phyloP scores from a whole-genome alignment of 176 grass and related monocot genomes.

The Zoysia pacifica region DNA sequence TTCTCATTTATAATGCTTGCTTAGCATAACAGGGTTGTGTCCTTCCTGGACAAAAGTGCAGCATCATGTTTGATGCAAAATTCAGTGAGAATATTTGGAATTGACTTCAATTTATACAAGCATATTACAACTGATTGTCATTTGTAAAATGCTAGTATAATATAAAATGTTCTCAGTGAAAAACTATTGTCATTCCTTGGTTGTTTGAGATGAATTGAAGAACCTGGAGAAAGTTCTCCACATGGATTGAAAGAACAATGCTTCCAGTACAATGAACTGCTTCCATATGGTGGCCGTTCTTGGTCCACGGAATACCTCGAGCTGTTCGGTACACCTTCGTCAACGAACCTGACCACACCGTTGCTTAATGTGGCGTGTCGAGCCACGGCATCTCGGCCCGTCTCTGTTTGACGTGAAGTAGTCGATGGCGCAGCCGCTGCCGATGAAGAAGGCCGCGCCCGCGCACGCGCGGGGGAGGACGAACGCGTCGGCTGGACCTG shows the following conservation, averaged over 20 bases:
- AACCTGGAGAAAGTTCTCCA: background rate
- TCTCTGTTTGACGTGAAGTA: too few species aligned
- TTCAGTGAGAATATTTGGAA: background rate
- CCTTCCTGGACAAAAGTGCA: background rate
- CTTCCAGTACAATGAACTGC: background rate
- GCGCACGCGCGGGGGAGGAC: too few species aligned
- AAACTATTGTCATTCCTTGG: background rate
- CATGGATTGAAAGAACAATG: background rate
- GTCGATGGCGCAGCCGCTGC: too few species aligned
- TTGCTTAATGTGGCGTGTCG: too few species aligned
- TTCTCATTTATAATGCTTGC: slow-evolving; percentile 37
- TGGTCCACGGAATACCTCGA: too few species aligned
- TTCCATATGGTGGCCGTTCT: background rate
- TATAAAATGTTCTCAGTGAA: background rate
- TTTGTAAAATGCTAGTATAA: background rate
- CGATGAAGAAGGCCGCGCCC: too few species aligned
- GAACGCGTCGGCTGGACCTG: too few species aligned
- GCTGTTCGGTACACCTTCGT: background rate
- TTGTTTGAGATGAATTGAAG: background rate
- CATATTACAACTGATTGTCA: background rate
- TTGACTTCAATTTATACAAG: slow-evolving; percentile 2
- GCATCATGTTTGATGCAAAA: slow-evolving; percentile 11
- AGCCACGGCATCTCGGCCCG: too few species aligned
- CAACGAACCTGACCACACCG: too few species aligned
- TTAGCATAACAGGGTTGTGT: slow-evolving; percentile 29